A percentile compares a stretch with the other conserved stretches of the same genome.
Conservation (phyloP, 805 yeast species). For the Sugiyamaella americana region DNA sequence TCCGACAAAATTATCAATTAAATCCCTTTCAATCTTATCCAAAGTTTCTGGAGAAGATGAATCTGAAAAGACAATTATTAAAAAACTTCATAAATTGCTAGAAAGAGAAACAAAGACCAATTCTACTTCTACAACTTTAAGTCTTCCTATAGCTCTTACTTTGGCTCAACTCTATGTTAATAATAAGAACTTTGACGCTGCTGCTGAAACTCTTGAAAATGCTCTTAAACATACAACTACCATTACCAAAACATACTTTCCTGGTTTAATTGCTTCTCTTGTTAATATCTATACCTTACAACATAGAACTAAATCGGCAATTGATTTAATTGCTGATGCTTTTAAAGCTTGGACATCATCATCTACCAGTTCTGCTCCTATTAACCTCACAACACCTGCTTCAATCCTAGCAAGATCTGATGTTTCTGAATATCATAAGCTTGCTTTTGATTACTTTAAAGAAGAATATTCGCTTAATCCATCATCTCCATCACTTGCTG, state of each 20-base stretch:
- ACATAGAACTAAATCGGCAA: slow-evolving; percentile 35
- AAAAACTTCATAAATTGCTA: background rate
- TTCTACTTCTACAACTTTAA: background rate
- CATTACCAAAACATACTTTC: slow-evolving; percentile 23
- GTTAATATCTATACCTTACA: slow-evolving; percentile 45
- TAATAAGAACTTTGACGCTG: slow-evolving; percentile 18
- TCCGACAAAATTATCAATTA: background rate
- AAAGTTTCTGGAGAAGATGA: background rate
- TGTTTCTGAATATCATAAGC: slow-evolving; percentile 22
- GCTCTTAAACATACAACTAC: slow-evolving; percentile 2
- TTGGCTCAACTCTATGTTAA: slow-evolving; percentile 25
- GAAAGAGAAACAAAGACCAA: background rate
- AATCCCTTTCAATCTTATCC: background rate
- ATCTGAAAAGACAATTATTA: background rate
- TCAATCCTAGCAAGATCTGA: slow-evolving; percentile 37
- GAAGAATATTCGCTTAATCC: slow-evolving; percentile 15
- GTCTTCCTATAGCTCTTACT: slow-evolving; percentile 17
- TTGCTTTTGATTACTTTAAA: slow-evolving; percentile 29
- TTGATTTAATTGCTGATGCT: slow-evolving; percentile 31
- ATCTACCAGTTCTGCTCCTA: background rate
- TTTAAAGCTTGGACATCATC: slow-evolving; percentile 24
- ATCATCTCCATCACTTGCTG: slow-evolving; percentile 3
- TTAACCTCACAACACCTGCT: slow-evolving; percentile 27
- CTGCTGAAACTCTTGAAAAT: slow-evolving; percentile 25
- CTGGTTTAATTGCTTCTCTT: slow-evolving; percentile 47